Percentiles rank a stretch among this genome's conserved stretches.
Conservation (phyloP, 805 yeast species). For the Kluyveromyces lactis region DNA sequence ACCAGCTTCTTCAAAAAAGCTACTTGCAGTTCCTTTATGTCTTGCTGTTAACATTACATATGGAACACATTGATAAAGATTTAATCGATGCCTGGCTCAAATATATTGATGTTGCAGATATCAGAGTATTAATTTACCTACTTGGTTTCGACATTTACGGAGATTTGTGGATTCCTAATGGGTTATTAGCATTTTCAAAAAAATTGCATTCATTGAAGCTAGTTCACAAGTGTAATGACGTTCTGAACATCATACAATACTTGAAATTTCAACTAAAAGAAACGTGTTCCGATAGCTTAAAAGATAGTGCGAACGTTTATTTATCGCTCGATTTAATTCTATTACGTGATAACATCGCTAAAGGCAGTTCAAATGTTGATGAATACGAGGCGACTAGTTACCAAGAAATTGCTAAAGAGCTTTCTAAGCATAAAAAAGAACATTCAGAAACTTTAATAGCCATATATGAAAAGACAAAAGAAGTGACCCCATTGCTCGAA, state of each 20-base stretch:
- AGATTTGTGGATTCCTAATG: conserved; percentile 25
- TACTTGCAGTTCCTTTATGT: conserved; percentile 17
- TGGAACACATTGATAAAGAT: conserved; percentile 14
- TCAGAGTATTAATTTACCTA: conserved; percentile 21
- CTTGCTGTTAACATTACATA: conserved; percentile 20
- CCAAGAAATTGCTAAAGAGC: conserved; percentile 10
- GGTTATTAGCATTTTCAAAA: conserved; percentile 15
- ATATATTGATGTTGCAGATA: conserved; percentile 13
- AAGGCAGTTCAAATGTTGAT: conserved; percentile 9
- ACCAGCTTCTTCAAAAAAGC: conserved; percentile 12
- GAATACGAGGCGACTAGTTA: conserved; percentile 13
- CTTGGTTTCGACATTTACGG: conserved; percentile 21
- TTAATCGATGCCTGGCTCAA: conserved; percentile 17
- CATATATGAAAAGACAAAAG: conserved; percentile 12
- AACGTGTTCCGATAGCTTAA: not conserved
- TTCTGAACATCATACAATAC: conserved; percentile 6
- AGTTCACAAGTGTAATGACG: conserved; percentile 16
- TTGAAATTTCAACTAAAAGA: conserved; percentile 5
- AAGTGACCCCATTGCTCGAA: conserved; percentile 10
- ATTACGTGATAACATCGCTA: conserved; percentile 7
- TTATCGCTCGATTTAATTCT: conserved; percentile 21
- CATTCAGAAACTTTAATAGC: conserved; percentile 8
- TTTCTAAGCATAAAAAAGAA: conserved; percentile 6
- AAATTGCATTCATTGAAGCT: conserved; percentile 21
- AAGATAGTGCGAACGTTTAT: conserved; percentile 14